Evolutionary conservation across 305 asterid genomes (phyloP).

Genomic region (Fraxinus floribunda): DNA sequence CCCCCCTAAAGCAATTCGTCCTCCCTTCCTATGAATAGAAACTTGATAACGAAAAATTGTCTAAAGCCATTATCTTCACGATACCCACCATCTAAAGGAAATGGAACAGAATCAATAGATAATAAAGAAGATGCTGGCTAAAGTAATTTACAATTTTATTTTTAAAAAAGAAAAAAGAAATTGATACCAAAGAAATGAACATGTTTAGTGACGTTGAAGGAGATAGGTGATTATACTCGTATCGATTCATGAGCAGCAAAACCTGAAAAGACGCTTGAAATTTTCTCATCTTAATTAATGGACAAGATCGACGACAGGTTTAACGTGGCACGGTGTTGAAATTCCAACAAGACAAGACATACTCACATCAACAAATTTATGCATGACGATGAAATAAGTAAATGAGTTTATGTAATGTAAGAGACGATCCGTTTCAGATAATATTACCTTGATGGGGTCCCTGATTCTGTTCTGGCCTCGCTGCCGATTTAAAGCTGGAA

Average conservation of each 20-base stretch:
- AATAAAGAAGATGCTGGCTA: background rate
- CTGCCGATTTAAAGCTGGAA: background rate
- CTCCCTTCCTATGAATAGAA: background rate
- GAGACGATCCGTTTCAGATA: background rate
- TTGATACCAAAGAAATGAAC: background rate
- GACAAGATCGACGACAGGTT: background rate
- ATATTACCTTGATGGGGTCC: background rate
- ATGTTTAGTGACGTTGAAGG: background rate
- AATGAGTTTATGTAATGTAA: background rate
- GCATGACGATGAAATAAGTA: background rate
- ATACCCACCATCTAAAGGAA: slow-evolving; percentile 5
- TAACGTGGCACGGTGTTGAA: background rate
- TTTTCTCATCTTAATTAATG: background rate
- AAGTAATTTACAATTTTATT: background rate
- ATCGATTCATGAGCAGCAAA: background rate
- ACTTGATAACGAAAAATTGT: background rate
- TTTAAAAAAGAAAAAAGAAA: no score
- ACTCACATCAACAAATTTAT: slow-evolving; percentile 13
- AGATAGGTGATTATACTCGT: background rate
- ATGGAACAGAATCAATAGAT: background rate
- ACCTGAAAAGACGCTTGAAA: background rate
- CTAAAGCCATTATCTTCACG: background rate
- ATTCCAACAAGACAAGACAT: background rate
- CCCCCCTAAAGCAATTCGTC: background rate
- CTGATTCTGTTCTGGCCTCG: slow-evolving; percentile 18